Conservation (phyloP, 306 rosid genomes). For the Cucurbita argyrosperma region DNA sequence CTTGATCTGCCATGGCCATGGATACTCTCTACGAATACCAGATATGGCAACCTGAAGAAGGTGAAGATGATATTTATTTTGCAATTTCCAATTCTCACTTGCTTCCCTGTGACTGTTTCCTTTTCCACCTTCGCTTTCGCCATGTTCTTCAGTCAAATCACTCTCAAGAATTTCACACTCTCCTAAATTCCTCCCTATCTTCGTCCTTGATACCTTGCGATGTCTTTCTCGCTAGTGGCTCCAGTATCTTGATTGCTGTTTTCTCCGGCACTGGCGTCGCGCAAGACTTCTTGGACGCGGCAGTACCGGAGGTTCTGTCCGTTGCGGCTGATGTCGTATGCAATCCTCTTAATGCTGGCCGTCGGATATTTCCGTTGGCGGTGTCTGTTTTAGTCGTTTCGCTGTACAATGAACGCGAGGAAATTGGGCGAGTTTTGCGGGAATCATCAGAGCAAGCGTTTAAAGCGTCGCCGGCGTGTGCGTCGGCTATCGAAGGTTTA, state of each 20-base stretch:
- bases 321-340: constrained; percentile 2
- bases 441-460: constrained; percentile 6
- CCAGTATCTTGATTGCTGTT: neutral
- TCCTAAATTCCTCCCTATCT: constrained; percentile 3
- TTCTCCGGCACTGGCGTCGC: constrained; percentile 13
- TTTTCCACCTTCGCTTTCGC: constrained; percentile 9
- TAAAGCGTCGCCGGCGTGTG: constrained; percentile 10
- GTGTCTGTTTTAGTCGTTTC: constrained; percentile 15
- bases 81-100: constrained; percentile 8
- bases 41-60: neutral
- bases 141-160: constrained; percentile 11
- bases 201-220: constrained; percentile 13
- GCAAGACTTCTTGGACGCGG: constrained; percentile 8
- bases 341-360: constrained; percentile 1
- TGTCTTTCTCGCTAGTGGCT: neutral
- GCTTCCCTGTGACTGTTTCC: constrained; percentile 12
- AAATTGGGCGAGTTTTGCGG: constrained; percentile 13
- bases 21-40: constrained; percentile 16
- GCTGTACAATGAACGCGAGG: constrained; percentile 12
- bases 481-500: constrained; percentile 6
- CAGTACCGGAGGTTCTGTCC: constrained; percentile 1
- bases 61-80: constrained; percentile 1
- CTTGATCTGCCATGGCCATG: constrained; percentile 3
- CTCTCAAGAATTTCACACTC: neutral
- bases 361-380: neutral